These are phyloP conservation scores for Chlamydomonas schloesseri DNA, from an alignment of 139 green algal species.

Conservation along the genomic window DNA sequence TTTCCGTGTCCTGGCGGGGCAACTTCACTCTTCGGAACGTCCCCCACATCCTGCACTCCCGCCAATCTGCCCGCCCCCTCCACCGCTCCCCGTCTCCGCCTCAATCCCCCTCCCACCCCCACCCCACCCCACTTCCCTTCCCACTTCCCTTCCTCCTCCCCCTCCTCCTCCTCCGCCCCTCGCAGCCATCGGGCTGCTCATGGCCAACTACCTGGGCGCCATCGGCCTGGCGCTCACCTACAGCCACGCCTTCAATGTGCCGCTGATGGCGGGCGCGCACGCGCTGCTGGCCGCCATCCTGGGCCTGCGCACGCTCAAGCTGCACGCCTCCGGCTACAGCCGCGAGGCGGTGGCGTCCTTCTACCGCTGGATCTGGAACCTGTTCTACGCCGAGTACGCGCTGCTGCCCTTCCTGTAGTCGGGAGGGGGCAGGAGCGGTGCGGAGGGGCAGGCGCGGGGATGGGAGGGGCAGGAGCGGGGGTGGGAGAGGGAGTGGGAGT, in stretches of 20 bases:
- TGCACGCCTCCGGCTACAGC: slow-evolving; percentile 77
- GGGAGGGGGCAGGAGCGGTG: too few species aligned
- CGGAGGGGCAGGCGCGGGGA: too few species aligned
- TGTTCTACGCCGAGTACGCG: slow-evolving; percentile 97
- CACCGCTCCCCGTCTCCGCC: too few species aligned
- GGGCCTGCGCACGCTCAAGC: slow-evolving; percentile 62
- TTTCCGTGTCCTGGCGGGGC: too few species aligned
- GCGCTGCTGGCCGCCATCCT: slow-evolving; percentile 72
- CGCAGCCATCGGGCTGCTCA: slow-evolving; percentile 80
- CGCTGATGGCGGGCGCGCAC: slow-evolving; percentile 90
- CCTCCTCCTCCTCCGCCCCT: not conserved
- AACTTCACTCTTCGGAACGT: too few species aligned
- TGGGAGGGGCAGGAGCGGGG: too few species aligned
- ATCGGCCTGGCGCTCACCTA: slow-evolving; percentile 73
- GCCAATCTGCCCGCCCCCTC: too few species aligned
- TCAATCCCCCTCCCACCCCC: too few species aligned
- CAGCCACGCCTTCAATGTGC: slow-evolving; percentile 77
- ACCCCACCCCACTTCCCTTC: not conserved
- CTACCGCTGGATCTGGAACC: slow-evolving; percentile 95
- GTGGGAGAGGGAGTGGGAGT: too few species aligned
- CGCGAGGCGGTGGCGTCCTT: slow-evolving; percentile 79
- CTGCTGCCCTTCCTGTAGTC: slow-evolving; percentile 40
- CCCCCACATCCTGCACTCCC: too few species aligned
- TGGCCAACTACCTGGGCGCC: slow-evolving; percentile 92
- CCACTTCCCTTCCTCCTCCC: not conserved